Evolutionary conservation across 768 basidiomycete genomes (phyloP), one percentile per base, ranked within the genome.

Genomic region (Russula compacta): DNA sequence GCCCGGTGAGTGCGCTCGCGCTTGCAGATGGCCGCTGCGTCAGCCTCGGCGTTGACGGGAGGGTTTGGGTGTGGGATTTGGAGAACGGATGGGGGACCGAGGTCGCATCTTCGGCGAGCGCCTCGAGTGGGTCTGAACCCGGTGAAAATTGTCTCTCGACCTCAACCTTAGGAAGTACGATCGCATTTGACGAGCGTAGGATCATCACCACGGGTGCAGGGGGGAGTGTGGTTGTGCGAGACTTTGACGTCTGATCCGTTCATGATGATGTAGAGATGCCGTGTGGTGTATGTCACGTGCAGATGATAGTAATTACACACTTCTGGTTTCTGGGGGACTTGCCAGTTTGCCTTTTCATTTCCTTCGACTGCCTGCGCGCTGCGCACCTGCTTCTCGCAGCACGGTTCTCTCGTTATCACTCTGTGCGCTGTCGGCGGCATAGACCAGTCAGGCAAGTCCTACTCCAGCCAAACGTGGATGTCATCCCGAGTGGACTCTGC

Each of bases 61-160:
- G 81, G 66, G 79, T 92, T 46, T 90, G 88, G 87, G 86, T 89
- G 3, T 92, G 90, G 90, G 90, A 92, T 73, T 76, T 92, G 36
- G 90, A 92, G 70, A 79, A 76, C 11, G 77, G 74, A 21, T 69
- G 72, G 32, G 72, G 75, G 46, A 68, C 71, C 11, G 75, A 76
- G 66, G 73, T 79, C 6, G 69, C 67, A 62, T 0, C 44, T 59
- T 5, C 49, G 53, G 66, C 36, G 66, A 56, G 78, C 67, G 73
- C 19, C 8, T 59, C 48, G 7, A 42, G 53, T 79, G 29, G 69
- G 68, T 10, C 60, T 50, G 29, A 47, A 56, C 39, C 64, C 60
- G 17, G 35, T 36, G 43, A 57, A 17, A 36, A 39, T 19, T 11
- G 24, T 54, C 44, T 32, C 35, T 19, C 50, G 17, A 4, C 55